Evolutionary conservation across 2,329 filamentous ascomycete genomes (phyloP), one percentile per base, ranked within the genome.

Genomic region (Sporothrix inflata): DNA sequence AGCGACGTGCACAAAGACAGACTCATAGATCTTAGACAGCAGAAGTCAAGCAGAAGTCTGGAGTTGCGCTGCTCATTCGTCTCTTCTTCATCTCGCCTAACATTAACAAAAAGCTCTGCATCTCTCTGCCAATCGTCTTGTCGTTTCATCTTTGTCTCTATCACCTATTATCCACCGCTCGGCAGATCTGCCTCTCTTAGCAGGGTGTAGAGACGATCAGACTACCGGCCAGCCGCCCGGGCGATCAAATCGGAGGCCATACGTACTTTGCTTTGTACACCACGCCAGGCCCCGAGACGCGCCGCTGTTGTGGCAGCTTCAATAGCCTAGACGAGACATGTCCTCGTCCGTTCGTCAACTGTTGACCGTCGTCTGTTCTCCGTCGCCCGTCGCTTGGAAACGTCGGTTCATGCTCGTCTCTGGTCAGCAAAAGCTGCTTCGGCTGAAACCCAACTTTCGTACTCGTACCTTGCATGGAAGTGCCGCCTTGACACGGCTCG

Each of bases 391-490:
- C n/a, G 11, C n/a, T 9, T 45, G 38, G 9, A 11, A 65, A 45
- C 38, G 38, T 9, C 40, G 12, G 21, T 19, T 45, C 19, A 27
- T 27, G 60, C 60, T 45, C 11, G 21, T 27, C n/a, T 45, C 19
- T 27, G 12, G 38, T 27, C 38, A 45, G 16, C n/a, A 63, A 7
- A 24, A 27, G 14, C 12, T 55, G 24, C 51, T 16, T 27, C 60
- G 60, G 60, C 38, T 63, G 42, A 66, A 49, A 49, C 63, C 24
- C 24, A 34, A 16, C 63, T 7, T 7, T 24, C n/a, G 14, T 42
- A 40, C 30, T 27, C 24, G 53, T 61, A 21, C 53, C 55, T 70
- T 70, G 69, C 69, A 70, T 70, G n/a, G 63, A 47, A 63, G 24
- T 51, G 16, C 45, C 55, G 42, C 30, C 69, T 42, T 51, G 40